Base-by-base conservation (phyloP, 1,284 basidiomycete species). In the Cutaneotrichosporon sp. region DNA sequence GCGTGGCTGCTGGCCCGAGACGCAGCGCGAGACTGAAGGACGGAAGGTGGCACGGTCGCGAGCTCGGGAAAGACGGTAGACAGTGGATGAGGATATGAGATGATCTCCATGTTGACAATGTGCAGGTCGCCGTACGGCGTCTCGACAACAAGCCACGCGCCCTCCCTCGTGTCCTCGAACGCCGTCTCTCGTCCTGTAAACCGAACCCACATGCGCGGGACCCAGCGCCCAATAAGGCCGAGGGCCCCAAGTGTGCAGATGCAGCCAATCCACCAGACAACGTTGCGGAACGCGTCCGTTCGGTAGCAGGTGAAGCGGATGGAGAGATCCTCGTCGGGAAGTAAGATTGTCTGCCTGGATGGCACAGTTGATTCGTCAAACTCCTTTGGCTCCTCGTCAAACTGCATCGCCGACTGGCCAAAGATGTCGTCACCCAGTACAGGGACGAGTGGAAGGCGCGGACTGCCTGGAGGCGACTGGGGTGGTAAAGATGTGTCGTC, bases 231-330 rank as follows among this genome's bases (percentile, higher is more conserved):
- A 5, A 97, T 79, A 16, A 99, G 85, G 10, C 87, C 89, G 38
- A 98, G 82, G 9, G 88, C 80, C 4, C 97, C 97, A 11, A 90
- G 80, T 1, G 89, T 87, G 16, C 90, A 63, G 9, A 91, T 72
- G 73, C 90, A 93, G 8, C 85, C 85, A 22, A 85, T 61, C 70
- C 86, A 84, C 93, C 95, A 99, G 5, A 89, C 67, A 74, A 84
- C 82, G 58, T 86, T 84, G 59, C 89, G 86, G 83, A 86, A 86
- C 8, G 73, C 73, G 51, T 90, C 83, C 6, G 86, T 85, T 71
- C 90, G 88, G 74, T 93, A 96, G n/a, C 94, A 94, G 18, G 92
- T 86, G 73, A 99, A 90, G 8, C 92, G 88, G 61, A 99, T 86
- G 16, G 89, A 89, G 50, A 86, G 86, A 74, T 99, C 97, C 79